Conservation (phyloP, 495 filamentous ascomycete genomes). For the Lasiosphaeria hispida region DNA sequence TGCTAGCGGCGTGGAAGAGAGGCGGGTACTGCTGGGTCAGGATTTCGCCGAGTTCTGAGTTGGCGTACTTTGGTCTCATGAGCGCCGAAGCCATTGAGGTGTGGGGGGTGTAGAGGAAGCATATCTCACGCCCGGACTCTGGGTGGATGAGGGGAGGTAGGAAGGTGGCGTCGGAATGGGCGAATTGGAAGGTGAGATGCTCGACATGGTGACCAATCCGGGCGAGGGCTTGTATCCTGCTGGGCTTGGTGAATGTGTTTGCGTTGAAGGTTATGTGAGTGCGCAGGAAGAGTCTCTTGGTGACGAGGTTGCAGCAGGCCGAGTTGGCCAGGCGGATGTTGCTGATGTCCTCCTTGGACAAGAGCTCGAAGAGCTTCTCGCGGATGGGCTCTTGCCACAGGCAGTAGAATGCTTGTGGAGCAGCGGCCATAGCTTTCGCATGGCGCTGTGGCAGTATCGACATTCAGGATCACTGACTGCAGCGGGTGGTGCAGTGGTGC, state of each 20-base stretch:
- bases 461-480: not conserved
- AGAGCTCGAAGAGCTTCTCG: slow-evolving; percentile 48
- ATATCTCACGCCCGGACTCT: slow-evolving; percentile 64
- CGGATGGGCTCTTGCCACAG: slow-evolving; percentile 53
- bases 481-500: not conserved
- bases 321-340: slow-evolving; percentile 48
- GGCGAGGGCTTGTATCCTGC: slow-evolving; percentile 64
- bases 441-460: slow-evolving; percentile 24
- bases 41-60: slow-evolving; percentile 61
- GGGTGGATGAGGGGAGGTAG: slow-evolving; percentile 73
- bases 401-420: slow-evolving; percentile 48
- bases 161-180: slow-evolving; percentile 69
- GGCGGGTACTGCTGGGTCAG: slow-evolving; percentile 78
- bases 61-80: slow-evolving; percentile 62
- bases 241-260: slow-evolving; percentile 65
- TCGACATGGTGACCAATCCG: slow-evolving; percentile 70
- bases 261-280: slow-evolving; percentile 64
- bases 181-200: slow-evolving; percentile 65
- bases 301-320: slow-evolving; percentile 52
- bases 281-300: slow-evolving; percentile 51
- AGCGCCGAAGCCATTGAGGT: slow-evolving; percentile 46
- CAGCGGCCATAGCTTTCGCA: slow-evolving; percentile 49
- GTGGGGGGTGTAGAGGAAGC: slow-evolving; percentile 72
- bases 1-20: slow-evolving; percentile 80
- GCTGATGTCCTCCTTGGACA: slow-evolving; percentile 50